These are phyloP conservation scores for Leccinellum rugosiceps DNA, from an alignment of 768 basidiomycete species.

Conservation along the genomic window DNA sequence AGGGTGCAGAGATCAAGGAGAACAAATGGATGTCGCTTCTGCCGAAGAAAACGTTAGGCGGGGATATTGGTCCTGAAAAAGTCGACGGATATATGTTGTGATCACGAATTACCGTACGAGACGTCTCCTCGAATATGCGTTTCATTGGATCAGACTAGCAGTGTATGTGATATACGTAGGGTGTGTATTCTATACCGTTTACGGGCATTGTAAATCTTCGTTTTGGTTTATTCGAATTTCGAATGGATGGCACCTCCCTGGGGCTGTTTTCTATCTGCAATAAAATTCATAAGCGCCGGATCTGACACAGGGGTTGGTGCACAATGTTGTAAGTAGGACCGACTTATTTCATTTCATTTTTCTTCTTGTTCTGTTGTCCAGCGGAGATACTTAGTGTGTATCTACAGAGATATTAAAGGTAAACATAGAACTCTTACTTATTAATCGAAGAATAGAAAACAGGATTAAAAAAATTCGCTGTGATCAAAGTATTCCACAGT, in stretches of 20 bases:
- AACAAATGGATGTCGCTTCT: neutral
- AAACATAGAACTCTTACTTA: neutral
- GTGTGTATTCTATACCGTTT: too few relatives aligned
- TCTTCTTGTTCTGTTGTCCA: neutral
- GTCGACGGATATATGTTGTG: neutral
- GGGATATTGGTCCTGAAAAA: neutral
- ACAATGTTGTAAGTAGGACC: too few relatives aligned
- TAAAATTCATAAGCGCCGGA: too few relatives aligned
- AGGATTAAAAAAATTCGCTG: neutral
- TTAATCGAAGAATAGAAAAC: neutral
- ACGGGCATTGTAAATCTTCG: too few relatives aligned
- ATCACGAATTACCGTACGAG: neutral
- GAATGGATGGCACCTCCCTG: too few relatives aligned
- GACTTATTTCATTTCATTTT: neutral
- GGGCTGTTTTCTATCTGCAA: too few relatives aligned
- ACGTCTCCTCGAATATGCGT: neutral
- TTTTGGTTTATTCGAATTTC: too few relatives aligned
- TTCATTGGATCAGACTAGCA: neutral
- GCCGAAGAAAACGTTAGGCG: neutral
- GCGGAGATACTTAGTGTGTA: neutral
- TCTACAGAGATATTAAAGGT: neutral
- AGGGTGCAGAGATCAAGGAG: neutral
- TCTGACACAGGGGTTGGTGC: too few relatives aligned
- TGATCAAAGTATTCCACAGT: neutral
- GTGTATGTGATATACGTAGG: too few relatives aligned